Conservation (phyloP, 306 rosid genomes). For the Lotus japonicus region DNA sequence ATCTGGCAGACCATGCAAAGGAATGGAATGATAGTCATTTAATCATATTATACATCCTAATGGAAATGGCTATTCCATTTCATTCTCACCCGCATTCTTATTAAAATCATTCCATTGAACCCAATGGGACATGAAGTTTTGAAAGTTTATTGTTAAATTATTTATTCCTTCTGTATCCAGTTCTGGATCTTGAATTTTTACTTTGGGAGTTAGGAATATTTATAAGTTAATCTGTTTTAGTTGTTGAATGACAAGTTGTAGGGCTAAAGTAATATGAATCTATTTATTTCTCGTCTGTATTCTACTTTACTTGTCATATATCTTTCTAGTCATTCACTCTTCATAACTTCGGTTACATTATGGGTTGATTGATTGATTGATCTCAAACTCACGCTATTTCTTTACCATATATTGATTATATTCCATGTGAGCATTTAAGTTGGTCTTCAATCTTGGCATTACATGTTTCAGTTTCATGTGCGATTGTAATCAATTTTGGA, state of each 20-base stretch:
- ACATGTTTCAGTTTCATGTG: slow-evolving; percentile 16
- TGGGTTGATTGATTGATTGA: slow-evolving; percentile 5
- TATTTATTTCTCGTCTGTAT: background rate
- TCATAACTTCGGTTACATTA: background rate
- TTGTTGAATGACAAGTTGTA: background rate
- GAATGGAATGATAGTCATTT: slow-evolving; percentile 5
- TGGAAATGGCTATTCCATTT: slow-evolving; percentile 9
- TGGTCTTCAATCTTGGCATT: slow-evolving; percentile 22
- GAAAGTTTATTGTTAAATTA: background rate
- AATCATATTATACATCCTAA: background rate
- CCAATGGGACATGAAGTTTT: background rate
- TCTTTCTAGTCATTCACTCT: slow-evolving; percentile 3
- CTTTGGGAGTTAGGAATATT: background rate
- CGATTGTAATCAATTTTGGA: slow-evolving; percentile 13
- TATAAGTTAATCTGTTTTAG: slow-evolving; percentile 5
- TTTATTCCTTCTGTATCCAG: background rate
- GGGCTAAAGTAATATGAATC: background rate
- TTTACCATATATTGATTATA: background rate
- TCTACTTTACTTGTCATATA: background rate
- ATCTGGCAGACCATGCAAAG: slow-evolving; percentile 1
- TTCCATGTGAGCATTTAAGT: slow-evolving; percentile 1
- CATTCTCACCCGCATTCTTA: background rate
- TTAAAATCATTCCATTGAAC: background rate
- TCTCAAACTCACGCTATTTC: slow-evolving; percentile 5
- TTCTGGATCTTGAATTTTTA: slow-evolving; percentile 7